A percentile compares a stretch with the other conserved stretches of the same genome.
Evolutionary conservation across 257 asterid species (phyloP).

Genomic region (Jacaranda mimosifolia): DNA sequence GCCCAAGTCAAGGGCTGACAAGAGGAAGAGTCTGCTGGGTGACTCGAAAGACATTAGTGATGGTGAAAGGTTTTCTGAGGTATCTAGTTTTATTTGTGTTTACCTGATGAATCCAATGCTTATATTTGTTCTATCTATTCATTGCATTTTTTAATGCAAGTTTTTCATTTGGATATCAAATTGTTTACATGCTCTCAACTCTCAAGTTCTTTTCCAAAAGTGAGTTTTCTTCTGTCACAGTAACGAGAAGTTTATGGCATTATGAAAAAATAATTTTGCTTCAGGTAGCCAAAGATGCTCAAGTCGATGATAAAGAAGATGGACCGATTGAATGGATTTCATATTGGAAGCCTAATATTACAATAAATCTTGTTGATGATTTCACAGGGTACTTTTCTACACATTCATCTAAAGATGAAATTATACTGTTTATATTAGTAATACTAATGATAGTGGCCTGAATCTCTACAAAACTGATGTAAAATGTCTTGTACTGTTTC

Average conservation of each 20-base stretch:
- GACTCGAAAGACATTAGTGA: slow-evolving; percentile 51
- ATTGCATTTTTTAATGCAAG: background rate
- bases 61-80: slow-evolving; percentile 54
- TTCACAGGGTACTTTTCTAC: slow-evolving; percentile 69
- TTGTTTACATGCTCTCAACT: background rate
- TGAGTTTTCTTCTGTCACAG: background rate
- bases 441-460: background rate
- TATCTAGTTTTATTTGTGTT: slow-evolving; percentile 34
- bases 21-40: slow-evolving; percentile 86
- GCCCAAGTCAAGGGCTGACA: slow-evolving; percentile 81
- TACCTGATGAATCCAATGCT: slow-evolving; percentile 20
- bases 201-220: background rate
- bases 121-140: slow-evolving; percentile 11
- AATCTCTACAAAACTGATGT: slow-evolving; percentile 11
- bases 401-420: slow-evolving; percentile 21
- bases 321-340: slow-evolving; percentile 83
- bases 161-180: slow-evolving; percentile 7
- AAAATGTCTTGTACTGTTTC: slow-evolving; percentile 18
- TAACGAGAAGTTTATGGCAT: slow-evolving; percentile 21
- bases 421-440: background rate
- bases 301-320: slow-evolving; percentile 65
- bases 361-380: slow-evolving; percentile 95
- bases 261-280: slow-evolving; percentile 37
- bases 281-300: slow-evolving; percentile 65
- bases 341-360: slow-evolving; percentile 92